These are phyloP conservation scores for Tagetes erecta DNA, from an alignment of 129 eudicot species.

Conservation along the genomic window DNA sequence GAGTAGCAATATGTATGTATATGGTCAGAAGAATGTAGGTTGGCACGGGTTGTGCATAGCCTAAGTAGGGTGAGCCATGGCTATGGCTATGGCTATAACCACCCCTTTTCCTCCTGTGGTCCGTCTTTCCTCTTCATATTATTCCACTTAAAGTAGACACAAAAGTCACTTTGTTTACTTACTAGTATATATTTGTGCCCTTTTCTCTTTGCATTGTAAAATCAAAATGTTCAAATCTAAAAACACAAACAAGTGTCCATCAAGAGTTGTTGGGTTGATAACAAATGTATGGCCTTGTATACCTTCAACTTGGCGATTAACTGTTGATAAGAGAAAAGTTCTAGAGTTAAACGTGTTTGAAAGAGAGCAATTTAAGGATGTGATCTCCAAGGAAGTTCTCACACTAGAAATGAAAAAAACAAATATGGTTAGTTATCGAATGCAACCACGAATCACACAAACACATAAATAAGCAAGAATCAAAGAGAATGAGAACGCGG, in stretches of 20 bases:
- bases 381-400: too few species aligned
- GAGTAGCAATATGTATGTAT: neutral
- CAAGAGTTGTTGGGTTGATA: too few species aligned
- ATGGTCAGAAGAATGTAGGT: constrained; percentile 30
- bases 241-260: neutral
- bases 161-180: constrained; percentile 11
- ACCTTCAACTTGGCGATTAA: too few species aligned
- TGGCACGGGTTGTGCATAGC: constrained; percentile 31
- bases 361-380: too few species aligned
- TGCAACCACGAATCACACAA: too few species aligned
- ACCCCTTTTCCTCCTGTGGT: constrained; percentile 21
- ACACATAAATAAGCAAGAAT: too few species aligned
- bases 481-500: too few species aligned
- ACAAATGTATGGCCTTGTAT: too few species aligned
- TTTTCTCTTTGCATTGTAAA: neutral
- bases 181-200: neutral
- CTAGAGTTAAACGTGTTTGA: too few species aligned
- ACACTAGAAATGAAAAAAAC: too few species aligned
- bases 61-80: constrained; percentile 32
- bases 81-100: neutral
- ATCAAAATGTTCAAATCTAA: neutral
- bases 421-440: too few species aligned
- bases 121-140: constrained; percentile 31
- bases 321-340: too few species aligned
- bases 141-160: constrained; percentile 12